Conservation (phyloP, 1,284 basidiomycete species). For the Veloporphyrellus conicus region DNA sequence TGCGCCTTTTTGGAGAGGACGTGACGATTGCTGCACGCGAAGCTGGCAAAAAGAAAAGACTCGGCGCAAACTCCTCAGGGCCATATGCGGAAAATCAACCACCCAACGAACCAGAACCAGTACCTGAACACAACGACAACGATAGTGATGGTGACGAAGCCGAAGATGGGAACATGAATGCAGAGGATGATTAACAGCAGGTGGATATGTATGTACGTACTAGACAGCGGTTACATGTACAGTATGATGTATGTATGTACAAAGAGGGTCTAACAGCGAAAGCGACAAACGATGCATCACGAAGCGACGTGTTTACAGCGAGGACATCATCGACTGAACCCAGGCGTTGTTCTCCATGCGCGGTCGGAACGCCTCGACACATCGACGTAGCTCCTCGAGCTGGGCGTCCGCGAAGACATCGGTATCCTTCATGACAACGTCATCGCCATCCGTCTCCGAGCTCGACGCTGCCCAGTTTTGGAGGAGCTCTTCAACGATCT, state of each 20-base stretch:
- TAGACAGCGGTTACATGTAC: slow-evolving; percentile 11
- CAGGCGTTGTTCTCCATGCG: slow-evolving; percentile 63
- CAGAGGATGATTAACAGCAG: slow-evolving; percentile 11
- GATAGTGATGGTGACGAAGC: slow-evolving; percentile 8
- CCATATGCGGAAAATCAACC: not conserved
- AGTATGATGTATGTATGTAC: slow-evolving; percentile 1
- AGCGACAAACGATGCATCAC: not conserved
- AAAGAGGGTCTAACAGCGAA: slow-evolving; percentile 3
- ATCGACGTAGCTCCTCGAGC: slow-evolving; percentile 60
- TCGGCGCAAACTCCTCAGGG: slow-evolving; percentile 1
- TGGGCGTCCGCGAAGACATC: slow-evolving; percentile 51
- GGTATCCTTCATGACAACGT: slow-evolving; percentile 50
- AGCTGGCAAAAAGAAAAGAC: slow-evolving; percentile 29
- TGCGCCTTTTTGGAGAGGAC: slow-evolving; percentile 77
- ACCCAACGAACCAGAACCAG: slow-evolving; percentile 2
- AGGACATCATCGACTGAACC: slow-evolving; percentile 60
- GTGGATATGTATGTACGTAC: slow-evolving; percentile 12
- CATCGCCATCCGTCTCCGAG: slow-evolving; percentile 43
- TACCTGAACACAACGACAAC: slow-evolving; percentile 5
- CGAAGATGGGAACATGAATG: slow-evolving; percentile 9
- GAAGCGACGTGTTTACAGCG: slow-evolving; percentile 32
- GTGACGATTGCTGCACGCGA: slow-evolving; percentile 55
- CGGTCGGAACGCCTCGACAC: slow-evolving; percentile 64
- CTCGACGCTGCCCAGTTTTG: slow-evolving; percentile 59
- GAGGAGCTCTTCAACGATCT: slow-evolving; percentile 78